These are phyloP conservation scores for Barnettozyma wickerhamii DNA, from an alignment of 805 yeast species.

Conservation along the genomic window DNA sequence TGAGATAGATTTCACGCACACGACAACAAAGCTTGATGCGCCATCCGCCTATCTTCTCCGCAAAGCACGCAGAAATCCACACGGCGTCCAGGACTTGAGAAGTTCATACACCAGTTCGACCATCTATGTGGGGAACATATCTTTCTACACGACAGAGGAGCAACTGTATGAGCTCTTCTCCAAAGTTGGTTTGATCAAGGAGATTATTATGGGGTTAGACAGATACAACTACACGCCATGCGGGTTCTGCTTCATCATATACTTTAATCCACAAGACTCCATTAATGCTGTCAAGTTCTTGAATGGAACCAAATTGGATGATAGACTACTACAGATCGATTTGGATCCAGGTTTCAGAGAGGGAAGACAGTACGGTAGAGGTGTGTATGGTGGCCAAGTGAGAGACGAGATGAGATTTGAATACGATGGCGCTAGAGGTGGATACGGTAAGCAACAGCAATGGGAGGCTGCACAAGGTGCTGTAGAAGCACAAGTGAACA, in stretches of 20 bases:
- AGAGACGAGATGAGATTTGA: slow-evolving; percentile 59
- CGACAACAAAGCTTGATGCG: slow-evolving; percentile 63
- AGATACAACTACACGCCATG: slow-evolving; percentile 89
- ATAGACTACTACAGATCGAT: slow-evolving; percentile 77
- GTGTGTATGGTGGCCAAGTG: slow-evolving; percentile 88
- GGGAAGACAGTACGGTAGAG: slow-evolving; percentile 95
- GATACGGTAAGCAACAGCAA: slow-evolving; percentile 32
- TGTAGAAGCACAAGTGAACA: slow-evolving; percentile 4
- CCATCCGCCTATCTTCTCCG: slow-evolving; percentile 67
- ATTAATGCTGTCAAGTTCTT: slow-evolving; percentile 79
- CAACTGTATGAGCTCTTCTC: slow-evolving; percentile 85
- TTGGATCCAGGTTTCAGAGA: slow-evolving; percentile 94
- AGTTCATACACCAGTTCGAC: slow-evolving; percentile 66
- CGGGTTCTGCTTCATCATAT: slow-evolving; percentile 93
- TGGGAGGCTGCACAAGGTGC: slow-evolving; percentile 19
- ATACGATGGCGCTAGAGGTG: slow-evolving; percentile 45
- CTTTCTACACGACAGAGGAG: slow-evolving; percentile 91
- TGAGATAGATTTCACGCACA: slow-evolving; percentile 51
- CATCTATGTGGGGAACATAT: slow-evolving; percentile 85
- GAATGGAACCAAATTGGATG: slow-evolving; percentile 80
- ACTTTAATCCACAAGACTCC: slow-evolving; percentile 63
- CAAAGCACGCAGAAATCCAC: slow-evolving; percentile 47
- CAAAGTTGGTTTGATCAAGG: slow-evolving; percentile 65
- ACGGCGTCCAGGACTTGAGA: slow-evolving; percentile 60
- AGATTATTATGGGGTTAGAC: slow-evolving; percentile 93